These are phyloP conservation scores for Trichoderma gracile DNA, from an alignment of 2,329 filamentous ascomycete genomes.

Conservation along the genomic window DNA sequence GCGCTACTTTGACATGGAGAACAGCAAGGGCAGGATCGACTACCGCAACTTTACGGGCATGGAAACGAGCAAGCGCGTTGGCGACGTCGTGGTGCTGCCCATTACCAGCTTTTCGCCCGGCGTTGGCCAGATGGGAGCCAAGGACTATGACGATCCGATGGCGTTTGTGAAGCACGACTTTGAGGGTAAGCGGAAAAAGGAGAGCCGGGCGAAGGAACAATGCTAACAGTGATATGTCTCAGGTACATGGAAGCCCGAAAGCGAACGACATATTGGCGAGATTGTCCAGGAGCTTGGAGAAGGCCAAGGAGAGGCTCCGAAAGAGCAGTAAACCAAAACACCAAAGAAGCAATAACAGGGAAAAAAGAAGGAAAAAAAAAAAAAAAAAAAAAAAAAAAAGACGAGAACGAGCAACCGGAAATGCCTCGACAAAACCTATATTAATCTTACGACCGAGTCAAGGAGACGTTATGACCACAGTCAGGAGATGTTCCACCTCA, in stretches of 20 bases:
- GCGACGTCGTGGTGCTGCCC: slow-evolving; percentile 88
- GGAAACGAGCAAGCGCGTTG: slow-evolving; percentile 77
- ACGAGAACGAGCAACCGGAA: neutral
- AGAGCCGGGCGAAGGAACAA: neutral
- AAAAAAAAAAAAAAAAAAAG: neutral
- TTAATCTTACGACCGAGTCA: slow-evolving; percentile 10
- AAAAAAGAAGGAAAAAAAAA: neutral
- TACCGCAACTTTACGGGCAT: slow-evolving; percentile 91
- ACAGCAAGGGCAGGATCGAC: slow-evolving; percentile 71
- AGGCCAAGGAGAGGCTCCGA: neutral
- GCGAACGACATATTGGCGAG: slow-evolving; percentile 67
- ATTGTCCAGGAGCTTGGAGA: slow-evolving; percentile 29
- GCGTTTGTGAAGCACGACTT: slow-evolving; percentile 98
- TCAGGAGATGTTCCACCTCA: too few species aligned
- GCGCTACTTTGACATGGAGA: slow-evolving; percentile 79
- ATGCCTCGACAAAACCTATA: neutral
- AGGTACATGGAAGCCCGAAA: slow-evolving; percentile 78
- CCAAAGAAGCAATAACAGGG: too few species aligned
- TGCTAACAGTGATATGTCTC: neutral
- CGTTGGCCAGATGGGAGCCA: slow-evolving; percentile 88
- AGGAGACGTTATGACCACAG: neutral
- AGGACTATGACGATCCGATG: slow-evolving; percentile 87
- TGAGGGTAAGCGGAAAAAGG: slow-evolving; percentile 62
- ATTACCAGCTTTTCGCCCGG: slow-evolving; percentile 98
- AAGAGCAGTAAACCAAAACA: neutral